Percentiles rank a stretch among this genome's conserved stretches.
Evolutionary conservation across 2,329 filamentous ascomycete genomes (phyloP).

Genomic region (Beauveria rudraprayagi): DNA sequence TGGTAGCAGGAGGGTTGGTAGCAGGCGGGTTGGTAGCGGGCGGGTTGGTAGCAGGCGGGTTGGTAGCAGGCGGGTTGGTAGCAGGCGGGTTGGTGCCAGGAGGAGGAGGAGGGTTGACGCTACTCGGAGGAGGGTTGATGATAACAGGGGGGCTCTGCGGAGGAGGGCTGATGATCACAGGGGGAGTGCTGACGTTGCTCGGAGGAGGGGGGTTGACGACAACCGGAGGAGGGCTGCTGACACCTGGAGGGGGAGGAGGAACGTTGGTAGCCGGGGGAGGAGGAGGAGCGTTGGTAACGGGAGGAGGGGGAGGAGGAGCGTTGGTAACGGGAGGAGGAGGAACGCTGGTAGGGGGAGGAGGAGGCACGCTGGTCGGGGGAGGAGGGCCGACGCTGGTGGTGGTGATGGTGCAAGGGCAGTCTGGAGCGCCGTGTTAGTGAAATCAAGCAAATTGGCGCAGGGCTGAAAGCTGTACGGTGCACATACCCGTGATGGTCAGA

Average conservation of each 20-base stretch:
- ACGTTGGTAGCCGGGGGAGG: not conserved
- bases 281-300: not conserved
- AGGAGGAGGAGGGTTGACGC: not conserved
- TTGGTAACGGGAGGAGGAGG: not conserved
- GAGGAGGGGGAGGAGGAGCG: slow-evolving; percentile 1
- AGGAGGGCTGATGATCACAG: too few relatives aligned
- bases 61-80: not conserved
- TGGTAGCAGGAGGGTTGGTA: slow-evolving; percentile 4
- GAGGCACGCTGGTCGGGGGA: slow-evolving; percentile 9
- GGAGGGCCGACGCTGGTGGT: slow-evolving; percentile 18
- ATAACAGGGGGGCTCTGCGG: too few relatives aligned
- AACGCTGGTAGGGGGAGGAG: slow-evolving; percentile 4
- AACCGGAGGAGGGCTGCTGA: too few relatives aligned
- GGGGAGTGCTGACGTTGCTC: too few relatives aligned
- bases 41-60: not conserved
- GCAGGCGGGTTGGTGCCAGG: not conserved
- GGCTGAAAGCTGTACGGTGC: not conserved
- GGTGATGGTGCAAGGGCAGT: slow-evolving; percentile 40
- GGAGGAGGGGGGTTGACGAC: too few relatives aligned
- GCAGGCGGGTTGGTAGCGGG: slow-evolving; percentile 11
- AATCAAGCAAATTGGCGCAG: too few relatives aligned
- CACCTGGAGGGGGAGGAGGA: not conserved
- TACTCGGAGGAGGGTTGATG: too few relatives aligned
- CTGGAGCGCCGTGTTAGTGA: slow-evolving; percentile 22
- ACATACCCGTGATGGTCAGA: slow-evolving; percentile 38